A percentile compares a stretch with the other conserved stretches of the same genome.
These are phyloP conservation scores for Pseudogymnoascus sp. DNA, from an alignment of 2,329 filamentous ascomycete species.

Conservation along the genomic window DNA sequence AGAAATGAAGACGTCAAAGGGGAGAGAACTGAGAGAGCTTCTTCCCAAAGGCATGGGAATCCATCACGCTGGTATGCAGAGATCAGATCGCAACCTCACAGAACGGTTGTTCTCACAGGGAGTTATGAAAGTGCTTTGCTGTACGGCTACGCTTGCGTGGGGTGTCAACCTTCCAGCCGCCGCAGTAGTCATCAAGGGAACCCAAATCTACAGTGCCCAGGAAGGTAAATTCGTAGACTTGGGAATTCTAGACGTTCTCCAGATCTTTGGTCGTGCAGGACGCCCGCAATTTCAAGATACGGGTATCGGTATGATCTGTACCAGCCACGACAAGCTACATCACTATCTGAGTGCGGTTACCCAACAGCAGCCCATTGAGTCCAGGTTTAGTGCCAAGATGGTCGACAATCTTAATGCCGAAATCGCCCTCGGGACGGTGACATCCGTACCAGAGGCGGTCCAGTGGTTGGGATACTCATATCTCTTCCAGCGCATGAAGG, in stretches of 20 bases:
- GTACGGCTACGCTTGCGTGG: conserved; percentile 96
- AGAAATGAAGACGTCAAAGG: conserved; percentile 80
- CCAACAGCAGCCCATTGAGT: conserved; percentile 94
- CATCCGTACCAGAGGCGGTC: conserved; percentile 85
- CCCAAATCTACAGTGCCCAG: conserved; percentile 91
- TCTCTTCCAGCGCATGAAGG: conserved; percentile 91
- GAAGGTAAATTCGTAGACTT: conserved; percentile 96
- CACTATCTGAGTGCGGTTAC: conserved; percentile 93
- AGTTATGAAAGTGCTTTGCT: conserved; percentile 94
- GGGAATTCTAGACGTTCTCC: conserved; percentile 90
- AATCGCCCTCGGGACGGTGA: conserved; percentile 88
- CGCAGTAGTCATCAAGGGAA: conserved; percentile 96
- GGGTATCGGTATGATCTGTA: conserved; percentile 97
- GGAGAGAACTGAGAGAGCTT: conserved; percentile 80
- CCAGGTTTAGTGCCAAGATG: conserved; percentile 85
- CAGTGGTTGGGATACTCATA: conserved; percentile 99
- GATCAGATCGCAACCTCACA: conserved; percentile 91
- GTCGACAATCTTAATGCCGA: conserved; percentile 97
- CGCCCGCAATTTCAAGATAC: conserved; percentile 96
- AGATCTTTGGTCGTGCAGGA: conserved; percentile 97
- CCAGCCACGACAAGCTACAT: conserved; percentile 83
- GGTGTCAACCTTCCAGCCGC: conserved; percentile 97
- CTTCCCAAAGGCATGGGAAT: conserved; percentile 87
- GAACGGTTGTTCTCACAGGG: conserved; percentile 86
- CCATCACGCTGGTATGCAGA: conserved; percentile 94